Evolutionary conservation across 192 early-diverging fungal genomes (phyloP).

Genomic region (Coemansia sp.): DNA sequence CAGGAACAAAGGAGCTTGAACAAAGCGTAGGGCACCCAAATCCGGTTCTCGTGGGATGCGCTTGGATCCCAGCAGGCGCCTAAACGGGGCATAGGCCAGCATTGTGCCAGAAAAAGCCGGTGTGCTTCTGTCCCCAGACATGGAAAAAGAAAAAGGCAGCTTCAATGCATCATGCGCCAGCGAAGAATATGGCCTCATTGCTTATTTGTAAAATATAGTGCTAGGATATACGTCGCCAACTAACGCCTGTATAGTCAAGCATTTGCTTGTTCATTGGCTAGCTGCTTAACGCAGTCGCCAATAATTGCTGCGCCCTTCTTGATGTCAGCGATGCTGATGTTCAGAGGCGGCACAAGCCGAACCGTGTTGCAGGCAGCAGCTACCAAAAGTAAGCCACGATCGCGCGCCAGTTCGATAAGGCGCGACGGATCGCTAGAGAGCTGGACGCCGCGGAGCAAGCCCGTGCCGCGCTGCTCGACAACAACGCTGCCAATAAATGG

Average conservation of each 20-base stretch:
- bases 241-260: background rate
- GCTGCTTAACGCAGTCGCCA: constrained; percentile 52
- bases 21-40: background rate
- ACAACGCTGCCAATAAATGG: constrained; percentile 56
- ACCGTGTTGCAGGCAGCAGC: constrained; percentile 84
- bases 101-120: background rate
- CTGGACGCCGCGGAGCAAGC: constrained; percentile 85
- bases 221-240: background rate
- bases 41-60: constrained; percentile 4
- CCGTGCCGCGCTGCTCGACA: constrained; percentile 77
- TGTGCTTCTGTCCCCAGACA: background rate
- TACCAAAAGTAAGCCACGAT: constrained; percentile 84
- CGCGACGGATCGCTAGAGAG: constrained; percentile 66
- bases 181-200: no score
- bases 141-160: background rate
- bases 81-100: background rate
- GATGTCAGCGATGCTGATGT: constrained; percentile 72
- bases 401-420: constrained; percentile 72
- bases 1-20: background rate
- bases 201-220: no score
- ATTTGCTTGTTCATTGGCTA: background rate
- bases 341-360: constrained; percentile 90
- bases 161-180: no score
- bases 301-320: constrained; percentile 72
- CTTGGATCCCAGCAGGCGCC: background rate